Conservation (phyloP, 2,329 filamentous ascomycete species). For the Exophiala sp. region DNA sequence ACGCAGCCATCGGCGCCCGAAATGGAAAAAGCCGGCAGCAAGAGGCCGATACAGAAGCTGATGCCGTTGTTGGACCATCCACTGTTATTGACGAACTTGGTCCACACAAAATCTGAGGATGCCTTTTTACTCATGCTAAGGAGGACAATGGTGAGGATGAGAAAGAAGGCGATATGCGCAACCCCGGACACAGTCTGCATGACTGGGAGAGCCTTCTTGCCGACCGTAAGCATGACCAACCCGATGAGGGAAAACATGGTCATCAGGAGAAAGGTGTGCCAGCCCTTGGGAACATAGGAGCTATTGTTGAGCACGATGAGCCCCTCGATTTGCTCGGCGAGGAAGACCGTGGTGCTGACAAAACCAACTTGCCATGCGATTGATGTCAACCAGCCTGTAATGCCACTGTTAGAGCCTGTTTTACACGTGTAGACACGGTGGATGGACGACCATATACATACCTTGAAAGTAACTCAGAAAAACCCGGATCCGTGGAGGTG, state of each 20-base stretch:
- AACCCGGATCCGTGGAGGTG: slow-evolving; percentile 15
- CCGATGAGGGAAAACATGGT: neutral
- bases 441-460: neutral
- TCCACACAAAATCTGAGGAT: slow-evolving; percentile 39
- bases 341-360: slow-evolving; percentile 33
- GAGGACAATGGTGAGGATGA: slow-evolving; percentile 36
- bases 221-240: slow-evolving; percentile 28
- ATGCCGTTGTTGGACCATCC: slow-evolving; percentile 43
- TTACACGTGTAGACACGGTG: neutral
- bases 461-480: neutral
- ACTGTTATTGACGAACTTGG: slow-evolving; percentile 41
- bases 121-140: slow-evolving; percentile 33
- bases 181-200: slow-evolving; percentile 29
- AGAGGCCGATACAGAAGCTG: slow-evolving; percentile 42
- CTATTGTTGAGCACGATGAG: slow-evolving; percentile 33
- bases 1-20: slow-evolving; percentile 25
- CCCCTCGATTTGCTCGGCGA: slow-evolving; percentile 33
- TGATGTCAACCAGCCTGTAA: slow-evolving; percentile 33
- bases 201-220: slow-evolving; percentile 30
- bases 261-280: slow-evolving; percentile 37
- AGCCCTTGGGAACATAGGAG: slow-evolving; percentile 34
- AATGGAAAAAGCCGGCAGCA: slow-evolving; percentile 29
- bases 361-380: slow-evolving; percentile 37
- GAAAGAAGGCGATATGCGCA: slow-evolving; percentile 35
- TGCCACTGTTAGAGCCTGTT: neutral